Percentiles rank a stretch among this genome's conserved stretches.
Evolutionary conservation across 495 filamentous ascomycete genomes (phyloP).

Genomic region (Aspergillus olivimuriae): DNA sequence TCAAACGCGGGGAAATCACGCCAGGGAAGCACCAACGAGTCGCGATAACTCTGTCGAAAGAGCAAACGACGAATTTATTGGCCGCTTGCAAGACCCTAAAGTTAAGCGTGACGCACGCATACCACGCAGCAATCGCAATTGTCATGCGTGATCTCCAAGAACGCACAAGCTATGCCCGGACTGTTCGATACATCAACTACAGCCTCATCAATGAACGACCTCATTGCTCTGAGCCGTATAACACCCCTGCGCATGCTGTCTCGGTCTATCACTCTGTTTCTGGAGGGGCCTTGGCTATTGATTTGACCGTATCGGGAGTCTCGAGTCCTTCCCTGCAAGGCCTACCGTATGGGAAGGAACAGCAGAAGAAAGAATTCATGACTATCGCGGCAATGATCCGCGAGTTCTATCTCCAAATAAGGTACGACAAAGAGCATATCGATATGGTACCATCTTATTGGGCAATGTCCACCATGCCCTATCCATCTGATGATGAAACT

Average conservation of each 20-base stretch:
- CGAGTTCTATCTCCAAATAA: conserved; percentile 21
- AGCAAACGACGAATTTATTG: conserved; percentile 10
- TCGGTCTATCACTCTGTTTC: conserved; percentile 25
- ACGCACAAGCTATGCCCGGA: conserved; percentile 1
- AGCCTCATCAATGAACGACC: conserved; percentile 19
- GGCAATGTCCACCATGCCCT: conserved; percentile 16
- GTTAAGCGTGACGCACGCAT: conserved; percentile 20
- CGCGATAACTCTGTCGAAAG: conserved; percentile 8
- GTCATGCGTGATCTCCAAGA: conserved; percentile 15
- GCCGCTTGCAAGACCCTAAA: conserved; percentile 9
- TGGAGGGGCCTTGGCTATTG: conserved; percentile 14
- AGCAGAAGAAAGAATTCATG: conserved; percentile 8
- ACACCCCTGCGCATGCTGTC: conserved; percentile 12
- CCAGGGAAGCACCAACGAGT: conserved; percentile 22
- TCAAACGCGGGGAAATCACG: background rate
- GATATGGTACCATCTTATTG: conserved; percentile 22
- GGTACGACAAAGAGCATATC: conserved; percentile 19
- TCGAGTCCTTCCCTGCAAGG: background rate
- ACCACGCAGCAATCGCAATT: conserved; percentile 22
- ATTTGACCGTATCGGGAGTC: conserved; percentile 13
- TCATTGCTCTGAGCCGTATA: conserved; percentile 17
- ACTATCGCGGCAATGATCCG: conserved; percentile 12
- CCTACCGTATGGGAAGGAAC: background rate
- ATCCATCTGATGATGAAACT: conserved; percentile 11
- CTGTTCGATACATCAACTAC: conserved; percentile 20